These are phyloP conservation scores for Naganishia sp. DNA, from an alignment of 1,284 basidiomycete species.

Conservation along the genomic window DNA sequence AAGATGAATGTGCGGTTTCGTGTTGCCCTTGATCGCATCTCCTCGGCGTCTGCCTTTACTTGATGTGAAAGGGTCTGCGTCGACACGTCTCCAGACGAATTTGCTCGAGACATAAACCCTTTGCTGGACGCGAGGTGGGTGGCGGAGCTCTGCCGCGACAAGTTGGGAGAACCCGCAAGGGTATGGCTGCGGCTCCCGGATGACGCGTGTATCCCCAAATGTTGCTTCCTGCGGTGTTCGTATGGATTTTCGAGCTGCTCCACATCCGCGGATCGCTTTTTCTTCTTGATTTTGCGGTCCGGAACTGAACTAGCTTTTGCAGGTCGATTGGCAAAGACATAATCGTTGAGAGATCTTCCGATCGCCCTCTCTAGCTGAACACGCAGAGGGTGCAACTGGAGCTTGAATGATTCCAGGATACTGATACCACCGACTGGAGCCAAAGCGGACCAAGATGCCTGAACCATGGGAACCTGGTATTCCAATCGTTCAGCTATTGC, in stretches of 20 bases:
- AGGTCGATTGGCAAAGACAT: slow-evolving; percentile 64
- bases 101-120: neutral
- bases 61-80: neutral
- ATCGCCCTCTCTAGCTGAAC: slow-evolving; percentile 82
- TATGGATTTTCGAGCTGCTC: slow-evolving; percentile 3
- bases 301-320: neutral
- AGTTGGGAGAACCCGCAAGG: neutral
- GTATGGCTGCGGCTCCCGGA: slow-evolving; percentile 4
- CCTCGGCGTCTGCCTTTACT: slow-evolving; percentile 42
- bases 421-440: slow-evolving; percentile 91
- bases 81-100: slow-evolving; percentile 6
- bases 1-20: slow-evolving; percentile 70
- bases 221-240: slow-evolving; percentile 9
- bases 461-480: slow-evolving; percentile 35
- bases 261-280: slow-evolving; percentile 3
- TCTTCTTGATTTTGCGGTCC: slow-evolving; percentile 13
- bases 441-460: slow-evolving; percentile 67
- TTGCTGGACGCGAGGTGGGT: neutral
- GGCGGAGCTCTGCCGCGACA: slow-evolving; percentile 9
- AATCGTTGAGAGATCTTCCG: slow-evolving; percentile 82
- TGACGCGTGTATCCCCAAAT: slow-evolving; percentile 11
- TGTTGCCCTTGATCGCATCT: slow-evolving; percentile 55
- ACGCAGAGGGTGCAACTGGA: slow-evolving; percentile 82
- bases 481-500: neutral
- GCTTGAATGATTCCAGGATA: slow-evolving; percentile 80